Percentiles rank a stretch among this genome's conserved stretches.
phyloP scores from a whole-genome alignment of 2,329 filamentous ascomycete species.

The Fusarium secorum region DNA sequence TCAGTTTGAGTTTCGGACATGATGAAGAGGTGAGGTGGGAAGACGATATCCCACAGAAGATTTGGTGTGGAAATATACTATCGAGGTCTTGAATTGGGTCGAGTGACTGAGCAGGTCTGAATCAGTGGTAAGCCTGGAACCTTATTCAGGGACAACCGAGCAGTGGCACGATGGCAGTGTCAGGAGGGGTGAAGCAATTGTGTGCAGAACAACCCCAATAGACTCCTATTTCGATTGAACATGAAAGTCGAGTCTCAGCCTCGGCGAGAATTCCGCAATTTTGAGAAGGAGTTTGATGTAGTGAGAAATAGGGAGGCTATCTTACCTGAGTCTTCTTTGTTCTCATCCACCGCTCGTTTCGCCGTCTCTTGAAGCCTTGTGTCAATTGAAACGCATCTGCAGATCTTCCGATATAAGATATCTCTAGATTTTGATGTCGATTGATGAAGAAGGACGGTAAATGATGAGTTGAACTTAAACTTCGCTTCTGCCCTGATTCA shows the following conservation, averaged over 20 bases:
- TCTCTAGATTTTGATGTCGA: neutral
- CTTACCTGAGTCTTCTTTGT: constrained; percentile 22
- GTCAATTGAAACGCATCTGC: neutral
- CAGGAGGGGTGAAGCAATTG: neutral
- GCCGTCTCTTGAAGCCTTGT: neutral
- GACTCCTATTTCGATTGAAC: neutral
- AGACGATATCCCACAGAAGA: neutral
- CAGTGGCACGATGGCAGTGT: neutral
- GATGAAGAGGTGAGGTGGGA: neutral
- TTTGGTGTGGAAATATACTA: neutral
- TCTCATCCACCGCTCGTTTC: constrained; percentile 20
- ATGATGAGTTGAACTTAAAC: constrained; percentile 25
- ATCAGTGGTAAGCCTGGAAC: constrained; percentile 13
- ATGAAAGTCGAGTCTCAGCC: no score
- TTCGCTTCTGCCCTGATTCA: constrained; percentile 13
- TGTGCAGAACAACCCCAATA: neutral
- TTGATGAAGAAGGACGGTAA: neutral
- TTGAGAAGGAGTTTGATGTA: neutral
- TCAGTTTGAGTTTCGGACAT: constrained; percentile 32
- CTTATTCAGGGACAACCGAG: constrained; percentile 11
- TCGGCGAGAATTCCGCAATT: no score
- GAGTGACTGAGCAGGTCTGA: neutral
- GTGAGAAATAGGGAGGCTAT: neutral
- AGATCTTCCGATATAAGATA: neutral
- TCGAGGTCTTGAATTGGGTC: neutral